Evolutionary conservation across 1,284 basidiomycete species (phyloP).

Genomic region (Sutorius eximius): DNA sequence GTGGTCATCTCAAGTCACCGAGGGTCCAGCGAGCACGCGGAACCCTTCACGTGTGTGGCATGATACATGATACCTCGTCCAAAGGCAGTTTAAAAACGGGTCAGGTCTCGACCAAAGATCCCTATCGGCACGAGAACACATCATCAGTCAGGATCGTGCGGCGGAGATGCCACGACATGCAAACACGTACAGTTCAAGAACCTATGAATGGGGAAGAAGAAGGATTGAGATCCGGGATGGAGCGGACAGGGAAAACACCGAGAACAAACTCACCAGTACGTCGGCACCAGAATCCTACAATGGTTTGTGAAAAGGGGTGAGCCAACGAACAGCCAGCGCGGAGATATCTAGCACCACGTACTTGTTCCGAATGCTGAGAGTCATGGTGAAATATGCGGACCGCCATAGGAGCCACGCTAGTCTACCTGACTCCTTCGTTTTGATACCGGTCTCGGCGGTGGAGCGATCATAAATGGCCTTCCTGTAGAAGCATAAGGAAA

Average conservation of each 20-base stretch:
- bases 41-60: slow-evolving; percentile 1
- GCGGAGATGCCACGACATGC: slow-evolving; percentile 1
- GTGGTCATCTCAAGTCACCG: background rate
- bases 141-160: slow-evolving; percentile 15
- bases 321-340: slow-evolving; percentile 4
- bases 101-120: slow-evolving; percentile 82
- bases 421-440: slow-evolving; percentile 66
- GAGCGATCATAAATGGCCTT: slow-evolving; percentile 74
- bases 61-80: slow-evolving; percentile 1
- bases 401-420: slow-evolving; percentile 81
- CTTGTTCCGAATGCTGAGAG: slow-evolving; percentile 77
- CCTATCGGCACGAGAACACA: slow-evolving; percentile 41
- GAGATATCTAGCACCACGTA: slow-evolving; percentile 32
- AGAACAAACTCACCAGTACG: slow-evolving; percentile 58
- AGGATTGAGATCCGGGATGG: slow-evolving; percentile 12
- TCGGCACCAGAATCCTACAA: slow-evolving; percentile 65
- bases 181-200: slow-evolving; percentile 25
- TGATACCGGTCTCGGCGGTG: slow-evolving; percentile 50
- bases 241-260: slow-evolving; percentile 11
- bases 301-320: background rate
- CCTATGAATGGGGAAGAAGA: slow-evolving; percentile 7
- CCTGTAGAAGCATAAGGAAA: slow-evolving; percentile 41
- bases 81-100: slow-evolving; percentile 56
- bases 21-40: background rate
- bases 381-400: slow-evolving; percentile 79